Evolutionary conservation across 2,329 filamentous ascomycete genomes (phyloP).

Genomic region (Zymoseptoria brevis): DNA sequence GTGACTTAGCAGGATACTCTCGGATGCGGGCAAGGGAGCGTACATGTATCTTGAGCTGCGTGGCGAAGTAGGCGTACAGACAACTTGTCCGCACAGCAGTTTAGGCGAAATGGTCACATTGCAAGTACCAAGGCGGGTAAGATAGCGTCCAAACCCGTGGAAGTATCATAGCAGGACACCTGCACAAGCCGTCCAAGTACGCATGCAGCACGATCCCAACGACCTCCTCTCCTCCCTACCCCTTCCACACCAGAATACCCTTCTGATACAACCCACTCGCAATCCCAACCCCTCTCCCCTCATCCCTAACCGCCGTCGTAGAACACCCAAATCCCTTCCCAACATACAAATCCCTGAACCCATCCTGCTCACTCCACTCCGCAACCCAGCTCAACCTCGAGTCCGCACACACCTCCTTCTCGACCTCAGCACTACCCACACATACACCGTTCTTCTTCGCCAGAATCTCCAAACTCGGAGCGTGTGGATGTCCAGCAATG

Average conservation of each 20-base stretch:
- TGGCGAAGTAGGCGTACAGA: neutral
- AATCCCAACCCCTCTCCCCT: conserved; percentile 28
- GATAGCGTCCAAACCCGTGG: too few species aligned
- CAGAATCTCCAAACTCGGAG: conserved; percentile 24
- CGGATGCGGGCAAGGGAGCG: neutral
- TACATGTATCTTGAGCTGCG: neutral
- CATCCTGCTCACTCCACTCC: conserved; percentile 33
- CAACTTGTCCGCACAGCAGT: neutral
- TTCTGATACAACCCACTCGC: conserved; percentile 35
- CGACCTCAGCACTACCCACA: conserved; percentile 16
- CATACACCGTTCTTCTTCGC: conserved; percentile 14
- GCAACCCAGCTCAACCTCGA: conserved; percentile 25
- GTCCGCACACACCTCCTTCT: conserved; percentile 25
- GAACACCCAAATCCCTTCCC: conserved; percentile 32
- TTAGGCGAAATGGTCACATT: too few species aligned
- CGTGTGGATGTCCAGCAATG: conserved; percentile 36
- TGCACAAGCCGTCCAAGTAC: neutral
- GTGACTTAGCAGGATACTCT: neutral
- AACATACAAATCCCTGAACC: conserved; percentile 31
- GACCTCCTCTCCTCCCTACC: conserved; percentile 4
- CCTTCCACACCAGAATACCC: conserved; percentile 33
- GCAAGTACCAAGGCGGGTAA: neutral
- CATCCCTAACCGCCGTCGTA: conserved; percentile 33
- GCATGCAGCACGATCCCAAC: neutral
- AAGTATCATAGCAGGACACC: too few species aligned